Conservation (phyloP, 495 filamentous ascomycete genomes). For the Haplographium delicatum region DNA sequence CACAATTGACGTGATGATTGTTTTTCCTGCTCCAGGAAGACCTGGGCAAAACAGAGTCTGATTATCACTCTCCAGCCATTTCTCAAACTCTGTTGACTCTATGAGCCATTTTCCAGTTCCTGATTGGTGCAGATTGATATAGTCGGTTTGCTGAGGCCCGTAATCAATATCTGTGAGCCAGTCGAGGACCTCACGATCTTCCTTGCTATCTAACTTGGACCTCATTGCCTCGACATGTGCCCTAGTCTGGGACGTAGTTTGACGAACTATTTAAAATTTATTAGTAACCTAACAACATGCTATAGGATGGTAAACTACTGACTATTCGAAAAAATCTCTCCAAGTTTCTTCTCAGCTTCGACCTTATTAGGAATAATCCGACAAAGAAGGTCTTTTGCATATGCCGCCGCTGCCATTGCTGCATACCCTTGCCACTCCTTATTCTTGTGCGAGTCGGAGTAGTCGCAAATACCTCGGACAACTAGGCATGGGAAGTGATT, state of each 20-base stretch:
- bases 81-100: background rate
- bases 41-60: background rate
- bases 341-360: constrained; percentile 32
- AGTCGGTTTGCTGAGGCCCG: background rate
- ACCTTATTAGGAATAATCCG: constrained; percentile 28
- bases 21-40: background rate
- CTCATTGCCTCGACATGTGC: background rate
- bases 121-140: background rate
- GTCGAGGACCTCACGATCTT: background rate
- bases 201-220: background rate
- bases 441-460: constrained; percentile 39
- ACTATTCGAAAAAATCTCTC: constrained; percentile 27
- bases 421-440: constrained; percentile 38
- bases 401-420: constrained; percentile 31
- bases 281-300: background rate
- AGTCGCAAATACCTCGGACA: constrained; percentile 36
- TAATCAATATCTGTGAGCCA: background rate
- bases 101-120: background rate
- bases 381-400: constrained; percentile 26
- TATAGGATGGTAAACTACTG: constrained; percentile 5
- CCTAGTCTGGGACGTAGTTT: background rate
- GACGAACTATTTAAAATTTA: background rate
- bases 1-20: background rate
- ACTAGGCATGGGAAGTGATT: constrained; percentile 33
- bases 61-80: background rate